Evolutionary conservation across 306 rosid species (phyloP), one percentile per base, ranked within the genome.

Genomic region (Rosa rugosa): DNA sequence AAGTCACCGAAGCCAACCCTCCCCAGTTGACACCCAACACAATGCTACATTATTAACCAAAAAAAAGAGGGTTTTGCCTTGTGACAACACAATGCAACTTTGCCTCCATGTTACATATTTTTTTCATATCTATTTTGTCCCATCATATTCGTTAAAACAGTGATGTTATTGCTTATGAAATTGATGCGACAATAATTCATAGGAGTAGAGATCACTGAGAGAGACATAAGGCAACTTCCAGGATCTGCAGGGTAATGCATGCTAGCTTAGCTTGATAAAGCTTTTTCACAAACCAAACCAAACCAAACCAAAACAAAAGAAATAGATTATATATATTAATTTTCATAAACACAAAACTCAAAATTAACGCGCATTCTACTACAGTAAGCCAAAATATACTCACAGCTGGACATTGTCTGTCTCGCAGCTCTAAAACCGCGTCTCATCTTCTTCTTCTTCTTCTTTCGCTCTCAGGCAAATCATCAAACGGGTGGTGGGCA

Each of bases 351-450:
- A 16, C 44, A 84, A 47, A 27, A 47, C 42, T 67, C 22, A 62
- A 53, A 25, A 75, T 36, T 71, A 72, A 80, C 85, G 87, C 84
- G 86, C 86, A 83, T 77, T 74, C 16, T 17, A 71, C 53, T 25
- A 71, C 56, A 77, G 85, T 79, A 73, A 50, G 68, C 44, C 62
- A 72, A 36, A 27, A 46, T 27, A 77, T 41, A 68, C 41, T 34
- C 60, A 6, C 98, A 91, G 98, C 96, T 94, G 97, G 84, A 81
- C 81, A 85, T 80, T 38, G 85, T 80, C 98, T 93, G 97, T 79
- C 89, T 67, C 78, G 86, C 91, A 85, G 80, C 81, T 83, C 87
- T 70, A 72, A 93, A 91, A 90, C 86, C 98, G 98, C 97, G 97
- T 94, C 49, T 66, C 62, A 72, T 77, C 84, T 65, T 80, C 77